Evolutionary conservation across 2,329 filamentous ascomycete species (phyloP).

Genomic region (Pyrenophora graminea): DNA sequence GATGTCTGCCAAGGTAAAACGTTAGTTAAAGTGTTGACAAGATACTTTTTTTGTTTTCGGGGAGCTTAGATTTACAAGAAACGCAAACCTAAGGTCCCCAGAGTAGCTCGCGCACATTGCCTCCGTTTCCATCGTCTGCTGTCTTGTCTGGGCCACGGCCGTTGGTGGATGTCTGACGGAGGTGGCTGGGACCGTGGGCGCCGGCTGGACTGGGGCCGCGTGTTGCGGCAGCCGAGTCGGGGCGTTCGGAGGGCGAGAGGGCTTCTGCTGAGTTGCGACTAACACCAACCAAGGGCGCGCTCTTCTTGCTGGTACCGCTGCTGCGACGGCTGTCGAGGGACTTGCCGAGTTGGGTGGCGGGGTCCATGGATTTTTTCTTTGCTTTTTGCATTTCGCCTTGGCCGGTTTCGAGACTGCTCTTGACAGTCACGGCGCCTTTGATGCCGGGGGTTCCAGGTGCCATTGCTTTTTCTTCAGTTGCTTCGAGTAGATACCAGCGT

Average conservation of each 20-base stretch:
- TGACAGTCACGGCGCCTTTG: slow-evolving; percentile 82
- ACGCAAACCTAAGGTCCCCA: slow-evolving; percentile 48
- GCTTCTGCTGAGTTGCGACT: slow-evolving; percentile 35
- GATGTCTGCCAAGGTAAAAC: slow-evolving; percentile 5
- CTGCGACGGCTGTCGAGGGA: slow-evolving; percentile 90
- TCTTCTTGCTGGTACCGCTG: slow-evolving; percentile 82
- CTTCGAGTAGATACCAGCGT: slow-evolving; percentile 95
- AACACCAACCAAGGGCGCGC: slow-evolving; percentile 51
- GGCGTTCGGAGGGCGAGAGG: slow-evolving; percentile 26
- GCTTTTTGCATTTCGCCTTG: slow-evolving; percentile 65
- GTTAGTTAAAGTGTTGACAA: slow-evolving; percentile 16
- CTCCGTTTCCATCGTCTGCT: slow-evolving; percentile 39
- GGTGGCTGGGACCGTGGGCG: slow-evolving; percentile 39
- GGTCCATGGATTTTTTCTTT: slow-evolving; percentile 51
- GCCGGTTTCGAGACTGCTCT: slow-evolving; percentile 83
- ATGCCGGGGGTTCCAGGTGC: slow-evolving; percentile 87
- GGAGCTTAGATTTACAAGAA: slow-evolving; percentile 40
- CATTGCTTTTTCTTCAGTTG: slow-evolving; percentile 88
- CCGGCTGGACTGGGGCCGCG: slow-evolving; percentile 39
- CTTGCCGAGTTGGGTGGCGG: slow-evolving; percentile 66
- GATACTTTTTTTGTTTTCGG: slow-evolving; percentile 1
- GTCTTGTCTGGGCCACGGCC: slow-evolving; percentile 24
- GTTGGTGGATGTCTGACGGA: slow-evolving; percentile 39
- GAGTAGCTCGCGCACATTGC: slow-evolving; percentile 51
- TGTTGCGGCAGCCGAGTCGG: slow-evolving; percentile 37